phyloP scores from a whole-genome alignment of 164 flowering plant species.

The Aristolochia contorta region DNA sequence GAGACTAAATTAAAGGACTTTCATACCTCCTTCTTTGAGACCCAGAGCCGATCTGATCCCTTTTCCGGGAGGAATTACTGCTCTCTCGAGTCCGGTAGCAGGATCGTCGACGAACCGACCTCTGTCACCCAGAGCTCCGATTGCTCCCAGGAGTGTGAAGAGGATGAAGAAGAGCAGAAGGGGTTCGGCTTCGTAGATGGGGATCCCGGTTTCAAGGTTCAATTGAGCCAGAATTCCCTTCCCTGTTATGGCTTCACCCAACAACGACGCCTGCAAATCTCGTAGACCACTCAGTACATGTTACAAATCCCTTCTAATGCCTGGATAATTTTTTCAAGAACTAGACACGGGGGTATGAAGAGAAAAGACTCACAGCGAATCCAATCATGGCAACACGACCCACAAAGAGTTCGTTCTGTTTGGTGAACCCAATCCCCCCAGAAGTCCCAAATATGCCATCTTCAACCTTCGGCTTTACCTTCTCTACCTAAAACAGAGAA shows the following conservation, averaged over 20 bases:
- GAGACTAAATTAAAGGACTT: neutral
- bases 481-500: neutral
- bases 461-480: conserved; percentile 59
- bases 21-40: conserved; percentile 86
- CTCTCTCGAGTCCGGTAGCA: conserved; percentile 58
- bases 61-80: conserved; percentile 85
- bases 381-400: conserved; percentile 99
- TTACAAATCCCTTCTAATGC: neutral
- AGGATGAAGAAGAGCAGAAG: conserved; percentile 94
- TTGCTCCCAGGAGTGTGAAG: conserved; percentile 89
- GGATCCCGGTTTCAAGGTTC: conserved; percentile 90
- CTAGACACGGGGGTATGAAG: neutral
- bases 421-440: conserved; percentile 95
- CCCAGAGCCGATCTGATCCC: conserved; percentile 58
- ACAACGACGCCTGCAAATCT: conserved; percentile 68
- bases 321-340: neutral
- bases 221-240: conserved; percentile 88
- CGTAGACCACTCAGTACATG: no score
- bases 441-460: conserved; percentile 96
- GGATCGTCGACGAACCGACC: conserved; percentile 85
- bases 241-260: conserved; percentile 93
- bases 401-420: conserved; percentile 90
- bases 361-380: conserved; percentile 62
- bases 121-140: conserved; percentile 92
- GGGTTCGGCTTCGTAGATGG: conserved; percentile 95